phyloP scores from a whole-genome alignment of 139 green algal species.

The Auxenochlorella pyrenoidosa region DNA sequence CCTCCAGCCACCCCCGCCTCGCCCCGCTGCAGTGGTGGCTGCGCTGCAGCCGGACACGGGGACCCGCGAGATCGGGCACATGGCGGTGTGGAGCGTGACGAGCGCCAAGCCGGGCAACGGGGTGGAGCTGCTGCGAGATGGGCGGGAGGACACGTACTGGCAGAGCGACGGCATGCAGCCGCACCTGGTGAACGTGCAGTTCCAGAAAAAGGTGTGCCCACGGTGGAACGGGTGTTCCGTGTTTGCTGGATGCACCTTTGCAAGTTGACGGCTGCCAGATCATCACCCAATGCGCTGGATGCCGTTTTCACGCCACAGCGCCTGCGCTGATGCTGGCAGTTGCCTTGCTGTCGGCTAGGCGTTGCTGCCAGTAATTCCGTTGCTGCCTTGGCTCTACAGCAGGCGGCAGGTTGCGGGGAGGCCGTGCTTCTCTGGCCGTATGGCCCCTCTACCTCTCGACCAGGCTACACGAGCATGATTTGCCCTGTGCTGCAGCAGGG shows the following conservation, averaged over 20 bases:
- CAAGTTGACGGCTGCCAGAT: not conserved
- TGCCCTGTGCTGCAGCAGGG: no score
- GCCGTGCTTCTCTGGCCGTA: no score
- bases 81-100: slow-evolving; percentile 94
- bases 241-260: no score
- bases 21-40: slow-evolving; percentile 15
- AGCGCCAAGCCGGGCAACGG: slow-evolving; percentile 96
- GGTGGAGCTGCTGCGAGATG: slow-evolving; percentile 94
- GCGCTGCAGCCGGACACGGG: slow-evolving; percentile 19
- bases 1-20: not conserved
- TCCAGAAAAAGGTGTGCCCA: slow-evolving; percentile 80
- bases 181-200: slow-evolving; percentile 95
- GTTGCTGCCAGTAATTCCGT: no score
- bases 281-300: no score
- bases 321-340: no score
- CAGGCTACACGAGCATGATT: no score
- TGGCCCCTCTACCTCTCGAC: no score
- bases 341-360: no score
- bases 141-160: slow-evolving; percentile 94
- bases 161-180: slow-evolving; percentile 93
- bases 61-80: slow-evolving; percentile 79
- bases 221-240: not conserved
- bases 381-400: no score
- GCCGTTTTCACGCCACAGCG: no score
- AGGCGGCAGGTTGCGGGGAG: no score